Base-by-base conservation (phyloP, 2,329 filamentous ascomycete species). In the Chalaropsis ovoidea region DNA sequence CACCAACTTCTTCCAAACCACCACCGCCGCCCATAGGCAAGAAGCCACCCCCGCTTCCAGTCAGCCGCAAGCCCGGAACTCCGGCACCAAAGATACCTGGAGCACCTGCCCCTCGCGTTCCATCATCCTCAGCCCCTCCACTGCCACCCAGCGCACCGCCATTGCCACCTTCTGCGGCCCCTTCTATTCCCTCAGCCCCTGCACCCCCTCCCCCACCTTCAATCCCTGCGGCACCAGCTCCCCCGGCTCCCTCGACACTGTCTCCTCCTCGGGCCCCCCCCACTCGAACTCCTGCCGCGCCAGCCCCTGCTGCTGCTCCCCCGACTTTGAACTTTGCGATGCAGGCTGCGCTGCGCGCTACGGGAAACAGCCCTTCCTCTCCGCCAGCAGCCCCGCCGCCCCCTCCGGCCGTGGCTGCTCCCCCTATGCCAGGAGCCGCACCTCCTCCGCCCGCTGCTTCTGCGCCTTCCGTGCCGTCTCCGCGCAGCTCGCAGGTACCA, bases 1-100 rank as follows among this genome's bases (percentile, higher is more conserved):
- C 61, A 65, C 80, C 82, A 6, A 78, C 82, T 4, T 79, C 86
- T 70, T 80, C 83, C 39, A 82, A 82, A 61, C 86, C 86, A 65
- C 90, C 90, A 43, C 90, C 90, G 39, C 89, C 89, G 13, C 87
- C 87, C 5, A 81, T 89, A 70, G 88, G 87, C 67, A 91, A 90
- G 79, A 91, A 91, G 72, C 83, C 83, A 43, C 84, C 85, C 31
- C 83, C 84, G 52, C 80, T 82, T 62, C 85, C 84, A 6, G 61
- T 63, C 43, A 63, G 63, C 54, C 67, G 63, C 39, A 64, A 80
- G 78, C 67, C 82, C 80, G 65, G 78, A 86, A 71, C 82, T 83
- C 13, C 82, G 80, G 1, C 70, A 72, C 68, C 74, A 69, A 66
- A 76, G 71, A 61, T 74, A 67, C 67, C 74, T 72, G 67, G 75